Evolutionary conservation across 371 early-diverging fungal species (phyloP).

Genomic region (Coemansia linderi): DNA sequence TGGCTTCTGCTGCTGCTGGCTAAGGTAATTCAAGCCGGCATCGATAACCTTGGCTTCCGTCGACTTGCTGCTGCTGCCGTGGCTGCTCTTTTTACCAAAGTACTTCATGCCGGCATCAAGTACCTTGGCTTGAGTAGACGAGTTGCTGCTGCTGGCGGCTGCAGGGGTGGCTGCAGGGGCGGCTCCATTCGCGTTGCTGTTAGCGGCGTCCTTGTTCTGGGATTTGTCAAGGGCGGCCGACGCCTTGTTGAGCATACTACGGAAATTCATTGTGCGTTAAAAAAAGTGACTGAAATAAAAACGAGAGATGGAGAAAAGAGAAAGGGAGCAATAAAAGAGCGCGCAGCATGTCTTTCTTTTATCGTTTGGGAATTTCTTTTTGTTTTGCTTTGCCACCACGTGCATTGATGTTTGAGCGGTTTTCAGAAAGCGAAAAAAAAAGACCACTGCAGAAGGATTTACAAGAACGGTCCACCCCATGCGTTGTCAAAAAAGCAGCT

Average conservation of each 20-base stretch:
- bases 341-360: not conserved
- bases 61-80: not conserved
- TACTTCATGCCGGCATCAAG: not conserved
- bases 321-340: not conserved
- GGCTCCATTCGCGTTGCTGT: too few relatives aligned
- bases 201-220: not conserved
- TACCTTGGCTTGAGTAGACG: not conserved
- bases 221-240: not conserved
- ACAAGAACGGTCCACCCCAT: not conserved
- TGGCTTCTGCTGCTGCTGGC: too few relatives aligned
- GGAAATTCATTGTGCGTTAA: not conserved
- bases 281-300: not conserved
- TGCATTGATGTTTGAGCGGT: slow-evolving; percentile 3
- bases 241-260: not conserved
- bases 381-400: not conserved
- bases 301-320: too few relatives aligned
- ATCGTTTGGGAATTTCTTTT: not conserved
- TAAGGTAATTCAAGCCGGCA: too few relatives aligned
- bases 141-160: not conserved
- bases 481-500: not conserved
- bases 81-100: not conserved
- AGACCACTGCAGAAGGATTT: not conserved
- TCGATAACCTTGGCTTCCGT: not conserved
- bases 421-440: not conserved
- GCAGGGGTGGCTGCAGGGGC: not conserved